These are phyloP conservation scores for Pseudogymnoascus sp. DNA, from an alignment of 2,329 filamentous ascomycete genomes.

Conservation along the genomic window DNA sequence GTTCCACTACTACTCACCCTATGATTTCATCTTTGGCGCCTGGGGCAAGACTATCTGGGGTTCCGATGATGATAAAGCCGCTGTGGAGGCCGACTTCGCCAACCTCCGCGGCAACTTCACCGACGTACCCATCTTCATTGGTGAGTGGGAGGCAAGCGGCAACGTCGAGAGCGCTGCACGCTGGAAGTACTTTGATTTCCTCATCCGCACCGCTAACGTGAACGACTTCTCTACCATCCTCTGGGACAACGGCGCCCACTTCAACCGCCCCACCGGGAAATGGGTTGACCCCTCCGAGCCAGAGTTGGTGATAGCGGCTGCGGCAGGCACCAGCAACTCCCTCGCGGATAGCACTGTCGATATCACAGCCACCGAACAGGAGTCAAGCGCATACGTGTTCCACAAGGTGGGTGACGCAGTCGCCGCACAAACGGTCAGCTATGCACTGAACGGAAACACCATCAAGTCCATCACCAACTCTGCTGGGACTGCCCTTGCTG, in stretches of 20 bases:
- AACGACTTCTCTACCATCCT: slow-evolving; percentile 44
- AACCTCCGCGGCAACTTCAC: slow-evolving; percentile 47
- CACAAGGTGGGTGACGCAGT: slow-evolving; percentile 40
- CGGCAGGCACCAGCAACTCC: slow-evolving; percentile 37
- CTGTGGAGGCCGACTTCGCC: slow-evolving; percentile 41
- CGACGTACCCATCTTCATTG: slow-evolving; percentile 46
- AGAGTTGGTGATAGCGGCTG: slow-evolving; percentile 39
- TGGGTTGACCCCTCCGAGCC: slow-evolving; percentile 45
- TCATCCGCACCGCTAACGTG: slow-evolving; percentile 40
- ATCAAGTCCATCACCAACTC: slow-evolving; percentile 35
- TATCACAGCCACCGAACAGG: slow-evolving; percentile 35
- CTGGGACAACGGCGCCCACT: slow-evolving; percentile 54
- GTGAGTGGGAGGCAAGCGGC: slow-evolving; percentile 46
- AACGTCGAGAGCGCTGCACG: slow-evolving; percentile 46
- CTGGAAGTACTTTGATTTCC: slow-evolving; percentile 50
- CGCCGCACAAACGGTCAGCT: slow-evolving; percentile 37
- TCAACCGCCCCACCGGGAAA: slow-evolving; percentile 39
- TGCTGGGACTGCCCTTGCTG: slow-evolving; percentile 30
- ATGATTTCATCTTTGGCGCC: slow-evolving; percentile 39
- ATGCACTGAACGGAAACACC: slow-evolving; percentile 47
- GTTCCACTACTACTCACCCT: slow-evolving; percentile 54
- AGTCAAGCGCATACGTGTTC: slow-evolving; percentile 46
- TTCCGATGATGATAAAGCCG: slow-evolving; percentile 42
- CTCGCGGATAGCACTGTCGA: slow-evolving; percentile 46
- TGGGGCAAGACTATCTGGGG: slow-evolving; percentile 57